Conservation (phyloP, 768 basidiomycete genomes). For the Mycena galericulata region DNA sequence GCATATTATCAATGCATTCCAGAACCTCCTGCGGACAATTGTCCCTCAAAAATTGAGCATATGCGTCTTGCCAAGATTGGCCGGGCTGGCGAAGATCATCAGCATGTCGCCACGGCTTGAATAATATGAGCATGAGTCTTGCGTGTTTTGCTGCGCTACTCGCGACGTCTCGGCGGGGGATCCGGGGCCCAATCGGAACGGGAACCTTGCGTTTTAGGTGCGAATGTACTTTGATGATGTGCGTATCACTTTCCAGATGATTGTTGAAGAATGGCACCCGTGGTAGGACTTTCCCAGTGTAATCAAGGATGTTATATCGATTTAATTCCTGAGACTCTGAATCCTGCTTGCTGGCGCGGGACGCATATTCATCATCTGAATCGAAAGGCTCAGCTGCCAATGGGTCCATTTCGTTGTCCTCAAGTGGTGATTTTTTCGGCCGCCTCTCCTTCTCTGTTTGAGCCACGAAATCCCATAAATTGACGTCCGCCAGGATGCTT, state of each 20-base stretch:
- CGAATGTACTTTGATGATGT: background rate
- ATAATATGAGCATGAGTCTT: background rate
- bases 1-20: background rate
- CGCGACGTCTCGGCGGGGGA: background rate
- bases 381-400: too few relatives aligned
- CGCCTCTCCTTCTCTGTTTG: slow-evolving; percentile 36
- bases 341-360: too few relatives aligned
- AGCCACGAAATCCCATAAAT: slow-evolving; percentile 45
- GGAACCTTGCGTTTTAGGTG: background rate
- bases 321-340: background rate
- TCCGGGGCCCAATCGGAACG: background rate
- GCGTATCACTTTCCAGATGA: background rate
- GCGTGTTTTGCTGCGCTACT: background rate
- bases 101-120: background rate
- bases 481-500: slow-evolving; percentile 28
- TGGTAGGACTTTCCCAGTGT: background rate
- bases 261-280: background rate
- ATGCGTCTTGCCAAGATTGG: background rate
- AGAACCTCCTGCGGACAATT: background rate
- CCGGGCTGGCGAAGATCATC: background rate
- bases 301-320: background rate
- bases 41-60: background rate
- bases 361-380: too few relatives aligned
- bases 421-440: too few relatives aligned
- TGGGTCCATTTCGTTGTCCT: too few relatives aligned